phyloP scores from a whole-genome alignment of 495 filamentous ascomycete species.

The Diplogelasinospora grovesii region DNA sequence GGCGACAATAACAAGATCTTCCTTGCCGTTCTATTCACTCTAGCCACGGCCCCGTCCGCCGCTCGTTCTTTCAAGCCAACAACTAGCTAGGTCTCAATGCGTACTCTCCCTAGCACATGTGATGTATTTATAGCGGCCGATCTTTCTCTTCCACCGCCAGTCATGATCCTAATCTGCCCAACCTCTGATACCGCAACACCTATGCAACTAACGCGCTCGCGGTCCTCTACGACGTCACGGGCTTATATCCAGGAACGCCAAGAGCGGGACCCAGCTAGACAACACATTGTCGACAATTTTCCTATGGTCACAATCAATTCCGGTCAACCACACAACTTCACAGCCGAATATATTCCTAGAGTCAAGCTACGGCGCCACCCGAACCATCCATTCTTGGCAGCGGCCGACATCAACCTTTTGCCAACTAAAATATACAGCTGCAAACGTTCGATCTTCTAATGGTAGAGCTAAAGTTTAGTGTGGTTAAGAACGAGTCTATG shows the following conservation, averaged over 20 bases:
- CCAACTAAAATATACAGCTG: constrained; percentile 16
- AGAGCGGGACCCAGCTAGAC: constrained; percentile 12
- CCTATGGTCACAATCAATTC: constrained; percentile 26
- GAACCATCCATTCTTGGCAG: constrained; percentile 33
- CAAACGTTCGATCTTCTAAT: constrained; percentile 54
- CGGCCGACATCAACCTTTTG: constrained; percentile 26
- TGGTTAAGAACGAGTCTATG: constrained; percentile 41
- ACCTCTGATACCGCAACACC: constrained; percentile 20
- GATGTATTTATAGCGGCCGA: constrained; percentile 22
- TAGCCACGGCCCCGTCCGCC: no score
- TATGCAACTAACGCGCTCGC: constrained; percentile 52
- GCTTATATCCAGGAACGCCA: constrained; percentile 37
- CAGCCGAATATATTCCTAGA: no score
- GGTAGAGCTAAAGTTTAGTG: constrained; percentile 29
- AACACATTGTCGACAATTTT: constrained; percentile 24
- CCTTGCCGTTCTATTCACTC: no score
- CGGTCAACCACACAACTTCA: no score
- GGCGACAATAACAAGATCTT: no score
- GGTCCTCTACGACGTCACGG: constrained; percentile 55
- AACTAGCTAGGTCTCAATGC: no score
- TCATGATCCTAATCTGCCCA: constrained; percentile 56
- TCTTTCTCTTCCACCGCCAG: constrained; percentile 43
- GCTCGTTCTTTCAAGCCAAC: no score
- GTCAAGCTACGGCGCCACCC: constrained; percentile 25
- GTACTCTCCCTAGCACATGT: no score